Conservation (phyloP, 2,329 filamentous ascomycete genomes). For the Ophiostoma ulmi region DNA sequence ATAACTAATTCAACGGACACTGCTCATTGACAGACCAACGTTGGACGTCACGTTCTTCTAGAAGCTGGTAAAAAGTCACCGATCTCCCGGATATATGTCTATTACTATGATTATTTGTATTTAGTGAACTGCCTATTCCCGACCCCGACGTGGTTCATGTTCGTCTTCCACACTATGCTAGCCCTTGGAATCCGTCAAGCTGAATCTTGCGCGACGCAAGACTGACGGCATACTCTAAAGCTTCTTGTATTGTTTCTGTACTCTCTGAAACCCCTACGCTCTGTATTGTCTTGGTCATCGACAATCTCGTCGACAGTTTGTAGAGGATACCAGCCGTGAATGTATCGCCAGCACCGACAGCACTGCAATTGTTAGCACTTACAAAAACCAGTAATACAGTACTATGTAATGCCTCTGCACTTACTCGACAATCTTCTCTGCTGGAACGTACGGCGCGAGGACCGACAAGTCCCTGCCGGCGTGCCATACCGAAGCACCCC, state of each 20-base stretch:
- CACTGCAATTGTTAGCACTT: conserved; percentile 39
- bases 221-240: conserved; percentile 57
- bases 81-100: neutral
- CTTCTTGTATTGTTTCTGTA: conserved; percentile 30
- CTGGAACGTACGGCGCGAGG: conserved; percentile 38
- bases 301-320: conserved; percentile 50
- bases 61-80: neutral
- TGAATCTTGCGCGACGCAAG: conserved; percentile 64
- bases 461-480: conserved; percentile 38
- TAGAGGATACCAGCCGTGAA: conserved; percentile 69
- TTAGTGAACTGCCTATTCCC: neutral
- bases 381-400: neutral
- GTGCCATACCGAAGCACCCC: conserved; percentile 45
- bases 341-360: conserved; percentile 69
- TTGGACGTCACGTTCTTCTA: neutral
- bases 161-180: conserved; percentile 31
- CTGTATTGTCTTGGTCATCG: conserved; percentile 38
- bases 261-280: neutral
- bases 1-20: neutral
- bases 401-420: neutral
- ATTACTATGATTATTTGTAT: neutral
- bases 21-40: neutral
- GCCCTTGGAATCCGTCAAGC: conserved; percentile 58
- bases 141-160: neutral
- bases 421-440: conserved; percentile 54